These are phyloP conservation scores for Tetraselmis striata DNA, from an alignment of 139 green algal species.

Conservation along the genomic window DNA sequence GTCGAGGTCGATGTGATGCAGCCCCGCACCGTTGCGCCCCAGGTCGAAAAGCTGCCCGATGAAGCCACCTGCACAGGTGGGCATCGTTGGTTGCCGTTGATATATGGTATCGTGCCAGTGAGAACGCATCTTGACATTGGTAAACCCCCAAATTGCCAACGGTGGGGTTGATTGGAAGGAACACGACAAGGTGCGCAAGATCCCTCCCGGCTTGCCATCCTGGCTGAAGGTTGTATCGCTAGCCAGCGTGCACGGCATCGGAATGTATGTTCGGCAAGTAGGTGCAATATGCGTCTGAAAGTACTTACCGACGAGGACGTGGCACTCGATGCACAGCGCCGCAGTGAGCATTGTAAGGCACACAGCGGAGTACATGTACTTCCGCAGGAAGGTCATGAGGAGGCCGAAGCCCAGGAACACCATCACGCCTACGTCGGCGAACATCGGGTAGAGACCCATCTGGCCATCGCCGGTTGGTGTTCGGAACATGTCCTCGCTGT, in stretches of 20 bases:
- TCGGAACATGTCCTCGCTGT: background rate
- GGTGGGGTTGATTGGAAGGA: conserved; percentile 15
- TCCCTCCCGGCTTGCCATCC: no score
- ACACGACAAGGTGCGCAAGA: no score
- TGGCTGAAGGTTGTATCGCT: no score
- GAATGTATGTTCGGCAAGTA: no score
- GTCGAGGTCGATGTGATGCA: conserved; percentile 40
- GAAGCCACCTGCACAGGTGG: background rate
- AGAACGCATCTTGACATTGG: no score
- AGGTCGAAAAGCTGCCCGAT: background rate
- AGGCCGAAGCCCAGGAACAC: conserved; percentile 35
- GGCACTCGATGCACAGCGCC: background rate
- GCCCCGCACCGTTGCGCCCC: conserved; percentile 31
- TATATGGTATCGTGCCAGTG: no score
- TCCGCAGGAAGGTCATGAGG: conserved; percentile 54
- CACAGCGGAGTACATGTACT: background rate
- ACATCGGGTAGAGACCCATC: background rate
- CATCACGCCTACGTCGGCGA: background rate
- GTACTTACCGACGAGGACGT: background rate
- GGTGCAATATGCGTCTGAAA: no score
- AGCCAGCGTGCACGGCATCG: no score
- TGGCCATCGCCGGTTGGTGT: background rate
- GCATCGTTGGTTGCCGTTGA: no score
- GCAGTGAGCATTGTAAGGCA: background rate
- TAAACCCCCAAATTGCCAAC: conserved; percentile 17